Conservation (phyloP, 2,329 filamentous ascomycete genomes). For the Tolypocladium inflatum region DNA sequence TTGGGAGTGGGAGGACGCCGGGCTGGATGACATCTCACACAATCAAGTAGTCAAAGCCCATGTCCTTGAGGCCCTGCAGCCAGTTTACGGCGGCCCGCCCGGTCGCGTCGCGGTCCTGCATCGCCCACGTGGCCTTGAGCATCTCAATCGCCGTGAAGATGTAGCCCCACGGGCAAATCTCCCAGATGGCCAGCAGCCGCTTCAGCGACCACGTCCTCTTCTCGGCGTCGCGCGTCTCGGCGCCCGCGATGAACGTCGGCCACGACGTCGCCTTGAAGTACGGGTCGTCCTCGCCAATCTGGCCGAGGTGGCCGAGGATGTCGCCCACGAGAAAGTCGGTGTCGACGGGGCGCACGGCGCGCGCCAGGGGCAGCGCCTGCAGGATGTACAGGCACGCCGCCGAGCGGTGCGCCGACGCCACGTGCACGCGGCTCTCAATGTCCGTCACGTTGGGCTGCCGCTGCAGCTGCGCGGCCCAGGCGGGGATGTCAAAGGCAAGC, state of each 20-base stretch:
- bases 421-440: conserved; percentile 30
- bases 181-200: conserved; percentile 33
- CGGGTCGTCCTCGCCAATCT: conserved; percentile 36
- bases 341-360: conserved; percentile 26
- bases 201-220: conserved; percentile 42
- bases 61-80: conserved; percentile 32
- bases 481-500: conserved; percentile 29
- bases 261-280: conserved; percentile 52
- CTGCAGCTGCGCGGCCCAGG: conserved; percentile 31
- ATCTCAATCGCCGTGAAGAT: conserved; percentile 40
- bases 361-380: conserved; percentile 28
- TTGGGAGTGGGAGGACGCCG: background rate
- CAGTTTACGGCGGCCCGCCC: conserved; percentile 21
- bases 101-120: conserved; percentile 24
- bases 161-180: conserved; percentile 40
- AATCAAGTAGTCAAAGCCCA: conserved; percentile 36
- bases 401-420: conserved; percentile 36
- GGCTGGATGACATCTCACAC: conserved; percentile 18
- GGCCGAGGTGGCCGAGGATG: conserved; percentile 39
- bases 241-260: conserved; percentile 49
- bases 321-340: conserved; percentile 36
- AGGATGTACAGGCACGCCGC: conserved; percentile 38
- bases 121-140: conserved; percentile 35
- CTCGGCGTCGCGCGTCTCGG: conserved; percentile 37
- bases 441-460: conserved; percentile 24